Evolutionary conservation across 2,329 filamentous ascomycete species (phyloP), one percentile per base, ranked within the genome.

Genomic region (Akanthomyces lecanii): DNA sequence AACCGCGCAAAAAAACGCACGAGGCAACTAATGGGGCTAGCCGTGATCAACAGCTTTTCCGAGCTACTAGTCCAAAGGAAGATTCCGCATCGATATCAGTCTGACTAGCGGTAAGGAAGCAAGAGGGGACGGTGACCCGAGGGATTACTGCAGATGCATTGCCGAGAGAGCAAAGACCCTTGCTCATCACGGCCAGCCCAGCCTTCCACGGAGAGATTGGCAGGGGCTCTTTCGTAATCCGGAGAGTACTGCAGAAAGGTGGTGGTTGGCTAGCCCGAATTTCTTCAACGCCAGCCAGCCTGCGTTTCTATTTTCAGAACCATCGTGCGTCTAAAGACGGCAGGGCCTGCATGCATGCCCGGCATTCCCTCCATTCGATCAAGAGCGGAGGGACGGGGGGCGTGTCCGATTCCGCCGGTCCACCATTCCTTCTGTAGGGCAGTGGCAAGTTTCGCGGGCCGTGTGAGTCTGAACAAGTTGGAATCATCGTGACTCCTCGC

Each of bases 221-320:
- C 45, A 48, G 21, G 45, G 45, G 45, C 25, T 14, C n/a, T 11
- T 36, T 25, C n/a, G 48, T 51, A 51, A 30, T 33, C 25, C 48
- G 28, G 45, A 48, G 45, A 48, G 45, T 12, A 8, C 45, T 48
- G n/a, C 45, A 48, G 45, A 23, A 10, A 21, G 1, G 21, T 4
- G 44, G n/a, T 47, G 44, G 45, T 12, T 48, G 45, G 45, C 21
- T 51, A n/a, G 48, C 23, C 48, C 25, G 23, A 8, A 18, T 2
- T 10, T 10, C 12, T 18, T 25, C 52, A 12, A 52, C 30, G 10
- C 16, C 36, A 42, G 16, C 36, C 21, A 55, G 52, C 36, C 52
- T 40, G 12, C 14, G 52, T 40, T 55, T 40, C 52, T 55, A 55
- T 55, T 55, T 55, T 55, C 36, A 44, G 52, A 14, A 42, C 33